These are phyloP conservation scores for Gelatoporia subvermispora DNA, from an alignment of 768 basidiomycete genomes.

Conservation along the genomic window DNA sequence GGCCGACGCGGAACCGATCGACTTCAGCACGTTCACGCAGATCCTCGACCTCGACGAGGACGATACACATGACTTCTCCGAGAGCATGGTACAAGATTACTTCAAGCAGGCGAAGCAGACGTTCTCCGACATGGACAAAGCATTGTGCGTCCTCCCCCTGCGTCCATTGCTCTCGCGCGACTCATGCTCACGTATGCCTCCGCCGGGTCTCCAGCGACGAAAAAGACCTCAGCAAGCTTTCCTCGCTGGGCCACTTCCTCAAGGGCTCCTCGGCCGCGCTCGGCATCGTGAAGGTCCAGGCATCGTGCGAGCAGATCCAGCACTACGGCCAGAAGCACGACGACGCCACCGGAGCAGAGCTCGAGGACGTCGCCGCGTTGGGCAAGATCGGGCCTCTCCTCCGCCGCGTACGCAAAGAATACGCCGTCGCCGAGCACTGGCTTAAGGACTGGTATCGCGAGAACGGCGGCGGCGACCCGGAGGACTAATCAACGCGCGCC, in stretches of 20 bases:
- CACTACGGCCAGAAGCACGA: slow-evolving; percentile 72
- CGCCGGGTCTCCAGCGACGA: slow-evolving; percentile 33
- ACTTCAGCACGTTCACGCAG: slow-evolving; percentile 80
- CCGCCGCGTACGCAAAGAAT: slow-evolving; percentile 58
- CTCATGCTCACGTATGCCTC: slow-evolving; percentile 2
- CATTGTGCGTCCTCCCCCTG: slow-evolving; percentile 69
- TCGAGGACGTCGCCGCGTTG: slow-evolving; percentile 51
- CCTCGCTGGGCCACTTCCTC: slow-evolving; percentile 85
- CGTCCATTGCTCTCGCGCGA: too few species aligned
- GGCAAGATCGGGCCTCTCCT: slow-evolving; percentile 54
- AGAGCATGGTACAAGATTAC: slow-evolving; percentile 74
- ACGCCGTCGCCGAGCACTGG: slow-evolving; percentile 62
- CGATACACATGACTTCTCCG: slow-evolving; percentile 71
- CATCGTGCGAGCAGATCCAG: slow-evolving; percentile 87
- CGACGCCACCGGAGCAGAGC: slow-evolving; percentile 40
- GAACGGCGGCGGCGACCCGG: slow-evolving; percentile 7
- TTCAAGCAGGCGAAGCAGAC: slow-evolving; percentile 76
- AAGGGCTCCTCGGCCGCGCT: slow-evolving; percentile 97
- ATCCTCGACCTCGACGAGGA: slow-evolving; percentile 91
- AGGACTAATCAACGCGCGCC: neutral
- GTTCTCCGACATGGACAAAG: slow-evolving; percentile 71
- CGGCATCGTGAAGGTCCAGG: slow-evolving; percentile 77
- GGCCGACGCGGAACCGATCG: slow-evolving; percentile 37
- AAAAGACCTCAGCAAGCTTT: slow-evolving; percentile 62
- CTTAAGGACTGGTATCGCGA: slow-evolving; percentile 51